A percentile compares a stretch with the other conserved stretches of the same genome.
phyloP scores from a whole-genome alignment of 164 flowering plant species.

The Annona cherimola region DNA sequence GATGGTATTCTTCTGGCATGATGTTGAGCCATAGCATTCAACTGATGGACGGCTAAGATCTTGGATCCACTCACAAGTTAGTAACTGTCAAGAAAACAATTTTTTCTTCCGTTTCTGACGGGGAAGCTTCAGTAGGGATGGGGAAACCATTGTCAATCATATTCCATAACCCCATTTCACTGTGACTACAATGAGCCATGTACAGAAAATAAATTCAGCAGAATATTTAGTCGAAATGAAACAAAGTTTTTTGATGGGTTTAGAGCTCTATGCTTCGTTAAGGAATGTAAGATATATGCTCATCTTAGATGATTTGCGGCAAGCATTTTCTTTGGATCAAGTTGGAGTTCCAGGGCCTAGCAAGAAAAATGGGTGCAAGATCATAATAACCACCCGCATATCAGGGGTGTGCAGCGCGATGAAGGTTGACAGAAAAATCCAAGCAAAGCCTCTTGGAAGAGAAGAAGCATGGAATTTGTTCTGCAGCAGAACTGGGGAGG shows the following conservation, averaged over 20 bases:
- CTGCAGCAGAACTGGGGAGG: not conserved
- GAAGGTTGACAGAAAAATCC: conserved; percentile 1
- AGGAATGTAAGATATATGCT: not conserved
- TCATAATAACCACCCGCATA: not conserved
- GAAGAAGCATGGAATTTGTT: conserved; percentile 6
- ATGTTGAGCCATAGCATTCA: not conserved
- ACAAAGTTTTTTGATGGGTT: no score
- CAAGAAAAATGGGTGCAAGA: not conserved
- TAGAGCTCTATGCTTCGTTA: not conserved
- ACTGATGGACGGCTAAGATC: not conserved
- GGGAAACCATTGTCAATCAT: not conserved
- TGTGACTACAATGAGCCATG: not conserved
- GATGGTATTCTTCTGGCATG: no score
- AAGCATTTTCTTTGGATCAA: not conserved
- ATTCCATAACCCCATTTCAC: no score
- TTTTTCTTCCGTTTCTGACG: not conserved
- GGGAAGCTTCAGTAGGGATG: not conserved
- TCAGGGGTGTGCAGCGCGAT: not conserved
- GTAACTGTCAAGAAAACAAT: not conserved
- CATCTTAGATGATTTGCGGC: conserved; percentile 7
- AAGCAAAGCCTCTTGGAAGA: not conserved
- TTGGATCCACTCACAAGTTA: not conserved
- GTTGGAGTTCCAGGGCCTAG: conserved; percentile 1
- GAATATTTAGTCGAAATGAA: not conserved
- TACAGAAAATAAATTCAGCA: not conserved